These are phyloP conservation scores for Piper betle DNA, from an alignment of 164 flowering plant genomes.

Conservation along the genomic window DNA sequence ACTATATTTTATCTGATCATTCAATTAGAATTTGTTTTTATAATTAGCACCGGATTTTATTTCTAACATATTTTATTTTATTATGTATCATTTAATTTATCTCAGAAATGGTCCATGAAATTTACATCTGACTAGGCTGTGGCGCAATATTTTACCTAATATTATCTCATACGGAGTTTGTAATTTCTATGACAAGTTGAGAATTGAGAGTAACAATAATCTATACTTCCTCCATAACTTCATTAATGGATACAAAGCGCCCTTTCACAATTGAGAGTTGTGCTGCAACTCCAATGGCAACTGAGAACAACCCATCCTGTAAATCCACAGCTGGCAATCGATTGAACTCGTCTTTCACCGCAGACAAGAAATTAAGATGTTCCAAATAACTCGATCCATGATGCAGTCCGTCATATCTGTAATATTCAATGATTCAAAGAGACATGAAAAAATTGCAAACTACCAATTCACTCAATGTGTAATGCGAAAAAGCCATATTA, in stretches of 20 bases:
- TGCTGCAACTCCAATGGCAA: slow-evolving; percentile 94
- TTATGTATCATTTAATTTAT: too few relatives aligned
- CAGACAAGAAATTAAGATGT: slow-evolving; percentile 66
- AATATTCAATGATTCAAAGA: not conserved
- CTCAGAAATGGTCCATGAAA: too few relatives aligned
- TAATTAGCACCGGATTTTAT: too few relatives aligned
- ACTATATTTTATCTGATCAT: too few relatives aligned
- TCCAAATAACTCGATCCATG: slow-evolving; percentile 96
- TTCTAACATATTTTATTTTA: too few relatives aligned
- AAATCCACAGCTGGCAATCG: slow-evolving; percentile 51
- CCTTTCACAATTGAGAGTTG: slow-evolving; percentile 79
- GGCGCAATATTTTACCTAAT: too few relatives aligned
- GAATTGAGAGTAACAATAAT: too few relatives aligned
- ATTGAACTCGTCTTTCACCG: slow-evolving; percentile 38
- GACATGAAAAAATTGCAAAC: too few relatives aligned
- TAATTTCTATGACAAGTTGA: not conserved
- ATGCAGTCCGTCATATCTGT: slow-evolving; percentile 84
- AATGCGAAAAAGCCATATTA: too few relatives aligned
- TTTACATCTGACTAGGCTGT: too few relatives aligned
- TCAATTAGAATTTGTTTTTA: too few relatives aligned
- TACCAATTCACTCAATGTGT: not conserved
- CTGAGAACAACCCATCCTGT: slow-evolving; percentile 77
- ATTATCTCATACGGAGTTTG: not conserved
- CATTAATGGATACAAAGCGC: slow-evolving; percentile 57
- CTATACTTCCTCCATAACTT: slow-evolving; percentile 32